These are phyloP conservation scores for Aspergillus sp. DNA, from an alignment of 2,329 filamentous ascomycete species.

Conservation along the genomic window DNA sequence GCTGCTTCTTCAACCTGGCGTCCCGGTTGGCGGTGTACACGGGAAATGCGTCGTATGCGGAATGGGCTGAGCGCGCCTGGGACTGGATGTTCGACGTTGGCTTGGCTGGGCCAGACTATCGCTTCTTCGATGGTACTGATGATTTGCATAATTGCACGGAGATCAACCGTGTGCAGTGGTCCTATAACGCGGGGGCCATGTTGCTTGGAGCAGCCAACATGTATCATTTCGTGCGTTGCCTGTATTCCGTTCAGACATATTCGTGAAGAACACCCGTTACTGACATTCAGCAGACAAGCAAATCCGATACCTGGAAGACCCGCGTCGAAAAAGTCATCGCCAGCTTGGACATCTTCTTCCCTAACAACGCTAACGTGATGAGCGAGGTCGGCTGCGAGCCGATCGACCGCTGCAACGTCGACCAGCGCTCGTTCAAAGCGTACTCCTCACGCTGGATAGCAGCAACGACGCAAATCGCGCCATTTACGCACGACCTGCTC, in stretches of 20 bases:
- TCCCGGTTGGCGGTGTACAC: constrained; percentile 10
- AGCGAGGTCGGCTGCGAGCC: constrained; percentile 51
- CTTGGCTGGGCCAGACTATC: constrained; percentile 39
- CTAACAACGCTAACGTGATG: constrained; percentile 41
- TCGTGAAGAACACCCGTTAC: neutral
- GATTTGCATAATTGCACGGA: constrained; percentile 41
- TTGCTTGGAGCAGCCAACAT: constrained; percentile 46
- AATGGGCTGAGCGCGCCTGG: constrained; percentile 61
- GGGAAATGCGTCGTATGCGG: constrained; percentile 7
- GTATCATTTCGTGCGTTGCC: constrained; percentile 41
- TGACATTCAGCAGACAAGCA: constrained; percentile 19
- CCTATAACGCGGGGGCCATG: constrained; percentile 47
- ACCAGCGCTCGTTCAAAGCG: constrained; percentile 56
- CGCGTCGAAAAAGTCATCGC: constrained; percentile 48
- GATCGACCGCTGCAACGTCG: constrained; percentile 45
- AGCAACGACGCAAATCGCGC: constrained; percentile 47
- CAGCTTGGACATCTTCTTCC: constrained; percentile 43
- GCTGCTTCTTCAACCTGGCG: constrained; percentile 10
- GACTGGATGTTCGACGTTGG: constrained; percentile 44
- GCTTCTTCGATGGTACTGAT: constrained; percentile 47
- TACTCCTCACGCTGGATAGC: constrained; percentile 52
- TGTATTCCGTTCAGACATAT: neutral
- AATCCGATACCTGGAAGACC: constrained; percentile 42
- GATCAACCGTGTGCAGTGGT: constrained; percentile 45
- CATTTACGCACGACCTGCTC: constrained; percentile 44